Evolutionary conservation across 1,284 basidiomycete species (phyloP).

Genomic region (Agaricales sp.): DNA sequence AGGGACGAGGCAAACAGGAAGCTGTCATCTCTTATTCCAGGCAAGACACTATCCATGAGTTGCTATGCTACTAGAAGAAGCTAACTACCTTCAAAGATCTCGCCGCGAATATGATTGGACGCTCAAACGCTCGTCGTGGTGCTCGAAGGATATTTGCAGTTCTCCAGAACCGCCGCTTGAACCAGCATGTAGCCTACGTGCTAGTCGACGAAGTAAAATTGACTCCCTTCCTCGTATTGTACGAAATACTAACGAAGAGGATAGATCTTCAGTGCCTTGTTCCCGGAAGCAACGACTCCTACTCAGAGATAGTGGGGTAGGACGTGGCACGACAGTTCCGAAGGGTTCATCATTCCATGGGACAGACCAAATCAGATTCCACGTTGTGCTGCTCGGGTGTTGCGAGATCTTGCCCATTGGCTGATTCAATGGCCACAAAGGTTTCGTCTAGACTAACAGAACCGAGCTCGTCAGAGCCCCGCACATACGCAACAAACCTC

Average conservation of each 20-base stretch:
- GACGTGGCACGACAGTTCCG: neutral
- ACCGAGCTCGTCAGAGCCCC: too few species aligned
- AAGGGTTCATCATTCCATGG: constrained; percentile 3
- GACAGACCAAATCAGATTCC: neutral
- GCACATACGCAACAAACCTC: too few species aligned
- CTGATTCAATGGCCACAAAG: constrained; percentile 34
- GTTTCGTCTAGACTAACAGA: constrained; percentile 43
- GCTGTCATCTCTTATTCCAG: constrained; percentile 82
- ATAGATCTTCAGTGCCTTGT: constrained; percentile 52
- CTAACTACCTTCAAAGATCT: constrained; percentile 59
- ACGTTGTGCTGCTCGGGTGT: neutral
- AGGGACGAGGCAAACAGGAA: constrained; percentile 82
- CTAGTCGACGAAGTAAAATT: constrained; percentile 74
- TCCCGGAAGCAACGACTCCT: constrained; percentile 32
- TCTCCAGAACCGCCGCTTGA: constrained; percentile 84
- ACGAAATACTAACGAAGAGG: constrained; percentile 4
- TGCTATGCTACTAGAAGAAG: too few species aligned
- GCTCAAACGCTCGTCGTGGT: constrained; percentile 86
- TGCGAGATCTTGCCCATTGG: neutral
- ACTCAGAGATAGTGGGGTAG: neutral
- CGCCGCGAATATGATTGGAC: constrained; percentile 93
- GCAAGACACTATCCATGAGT: too few species aligned
- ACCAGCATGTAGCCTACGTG: constrained; percentile 85
- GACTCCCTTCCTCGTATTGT: constrained; percentile 4
- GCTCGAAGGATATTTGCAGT: constrained; percentile 88